Percentiles rank a stretch among this genome's conserved stretches.
Conservation (phyloP, 768 basidiomycete species). For the Kwoniella botswanensis region DNA sequence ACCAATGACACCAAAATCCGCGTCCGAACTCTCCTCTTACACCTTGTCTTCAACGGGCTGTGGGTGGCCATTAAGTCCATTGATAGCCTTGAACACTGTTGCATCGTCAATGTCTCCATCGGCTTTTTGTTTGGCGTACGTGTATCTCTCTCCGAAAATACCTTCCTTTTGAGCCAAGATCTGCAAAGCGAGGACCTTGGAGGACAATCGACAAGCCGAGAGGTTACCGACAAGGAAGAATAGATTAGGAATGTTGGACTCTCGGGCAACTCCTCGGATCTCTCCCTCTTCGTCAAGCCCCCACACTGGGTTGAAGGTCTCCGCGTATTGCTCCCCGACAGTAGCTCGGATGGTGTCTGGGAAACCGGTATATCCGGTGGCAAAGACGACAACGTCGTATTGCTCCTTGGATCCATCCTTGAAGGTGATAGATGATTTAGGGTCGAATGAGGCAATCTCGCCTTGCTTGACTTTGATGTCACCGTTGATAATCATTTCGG, state of each 20-base stretch:
- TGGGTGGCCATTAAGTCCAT: conserved; percentile 18
- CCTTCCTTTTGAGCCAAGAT: conserved; percentile 43
- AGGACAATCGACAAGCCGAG: conserved; percentile 40
- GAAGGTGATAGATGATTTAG: conserved; percentile 35
- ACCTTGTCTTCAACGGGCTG: conserved; percentile 18
- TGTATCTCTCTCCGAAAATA: conserved; percentile 47
- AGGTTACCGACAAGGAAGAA: conserved; percentile 50
- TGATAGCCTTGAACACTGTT: conserved; percentile 22
- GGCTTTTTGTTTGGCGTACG: conserved; percentile 40
- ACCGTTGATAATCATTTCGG: conserved; percentile 69
- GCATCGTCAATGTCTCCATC: conserved; percentile 33
- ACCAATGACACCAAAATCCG: no score
- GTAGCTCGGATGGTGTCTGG: conserved; percentile 52
- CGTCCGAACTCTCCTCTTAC: not conserved
- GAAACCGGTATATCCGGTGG: conserved; percentile 63
- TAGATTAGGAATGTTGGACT: conserved; percentile 41
- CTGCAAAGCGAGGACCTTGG: conserved; percentile 43
- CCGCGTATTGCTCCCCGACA: conserved; percentile 51
- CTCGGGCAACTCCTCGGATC: conserved; percentile 46
- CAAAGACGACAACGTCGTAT: conserved; percentile 68
- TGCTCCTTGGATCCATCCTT: conserved; percentile 57
- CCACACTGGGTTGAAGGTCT: conserved; percentile 53
- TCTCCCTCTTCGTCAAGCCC: conserved; percentile 57
- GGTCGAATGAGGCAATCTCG: conserved; percentile 61
- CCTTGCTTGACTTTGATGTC: conserved; percentile 75